Base-by-base conservation (phyloP, 208 protist species). In the Leptomonas seymouri region DNA sequence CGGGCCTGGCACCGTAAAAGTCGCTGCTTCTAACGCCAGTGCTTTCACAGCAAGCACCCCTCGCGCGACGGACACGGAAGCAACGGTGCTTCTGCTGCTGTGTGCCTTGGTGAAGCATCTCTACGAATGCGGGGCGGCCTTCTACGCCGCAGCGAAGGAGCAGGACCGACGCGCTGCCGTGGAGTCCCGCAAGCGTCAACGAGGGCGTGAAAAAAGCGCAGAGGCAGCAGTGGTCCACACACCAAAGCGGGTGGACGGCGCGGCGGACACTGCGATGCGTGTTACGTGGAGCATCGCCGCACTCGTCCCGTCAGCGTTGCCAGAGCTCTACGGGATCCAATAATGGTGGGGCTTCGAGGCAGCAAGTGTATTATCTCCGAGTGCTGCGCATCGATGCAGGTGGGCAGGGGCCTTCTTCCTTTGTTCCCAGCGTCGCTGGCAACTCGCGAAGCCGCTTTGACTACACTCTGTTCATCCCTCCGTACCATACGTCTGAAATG, bases 271-370 rank as follows among this genome's bases (percentile, higher is more conserved):
- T 1, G 55, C 54, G 20, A 62, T 59, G 48, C 75, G 75, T 5
- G 49, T 76, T 41, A 76, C 78, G 45, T 84, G 78, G 78, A 84
- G 78, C 27, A 66, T 84, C n/a, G 78, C 59, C 0, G 74, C 61
- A 20, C 64, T 65, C 5, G 31, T 84, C 5, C 42, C 57, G 5
- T 8, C 36, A 25, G 23, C 25, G 0, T 9, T 80, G 49, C 66
- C 58, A 8, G 30, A 56, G 3, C 30, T 80, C 16, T 75, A 62
- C 36, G 50, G 20, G 4, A 3, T 3, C 9, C 7, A 39, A 39
- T 39, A 39, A n/a, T n/a, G n/a, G n/a, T n/a, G n/a, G n/a, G n/a
- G n/a, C n/a, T n/a, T n/a, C n/a, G n/a, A n/a, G n/a, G n/a, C n/a
- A n/a, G n/a, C n/a, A n/a, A n/a, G n/a, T n/a, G n/a, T n/a, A n/a